These are phyloP conservation scores for Candida boleticola DNA, from an alignment of 805 yeast species.

Conservation along the genomic window DNA sequence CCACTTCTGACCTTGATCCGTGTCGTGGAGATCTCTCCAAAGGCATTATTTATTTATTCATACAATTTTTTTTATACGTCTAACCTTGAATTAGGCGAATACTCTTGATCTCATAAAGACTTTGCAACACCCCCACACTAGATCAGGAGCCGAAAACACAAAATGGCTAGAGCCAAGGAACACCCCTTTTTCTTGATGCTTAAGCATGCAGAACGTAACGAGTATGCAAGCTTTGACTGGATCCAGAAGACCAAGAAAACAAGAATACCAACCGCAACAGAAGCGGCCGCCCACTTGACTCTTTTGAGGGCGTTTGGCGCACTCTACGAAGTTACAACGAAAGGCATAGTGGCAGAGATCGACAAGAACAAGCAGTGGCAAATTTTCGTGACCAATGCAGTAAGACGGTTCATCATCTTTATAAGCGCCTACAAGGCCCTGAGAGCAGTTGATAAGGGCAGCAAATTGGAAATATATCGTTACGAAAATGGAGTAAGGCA, in stretches of 20 bases:
- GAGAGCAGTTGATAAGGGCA: not conserved
- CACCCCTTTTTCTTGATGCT: not conserved
- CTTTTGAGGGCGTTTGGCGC: constrained; percentile 1
- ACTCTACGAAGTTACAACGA: not conserved
- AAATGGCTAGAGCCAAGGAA: too few relatives aligned
- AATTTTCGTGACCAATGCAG: constrained; percentile 20
- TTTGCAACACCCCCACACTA: too few relatives aligned
- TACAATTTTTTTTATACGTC: too few relatives aligned
- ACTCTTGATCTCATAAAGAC: too few relatives aligned
- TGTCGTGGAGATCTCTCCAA: too few relatives aligned
- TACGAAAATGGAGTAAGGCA: not conserved
- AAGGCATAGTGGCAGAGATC: not conserved
- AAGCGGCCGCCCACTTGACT: constrained; percentile 1
- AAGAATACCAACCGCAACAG: not conserved
- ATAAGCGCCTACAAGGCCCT: constrained; percentile 13
- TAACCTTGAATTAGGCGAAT: too few relatives aligned
- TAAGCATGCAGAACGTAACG: not conserved
- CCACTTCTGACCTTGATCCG: too few relatives aligned
- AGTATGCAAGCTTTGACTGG: not conserved
- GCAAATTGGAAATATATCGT: not conserved
- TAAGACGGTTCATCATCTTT: constrained; percentile 19
- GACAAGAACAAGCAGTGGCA: constrained; percentile 18
- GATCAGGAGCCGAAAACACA: too few relatives aligned
- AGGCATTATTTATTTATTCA: too few relatives aligned
- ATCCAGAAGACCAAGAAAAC: not conserved